These are phyloP conservation scores for Candida tropicalis DNA, from an alignment of 1,139 yeast genomes.

Conservation along the genomic window DNA sequence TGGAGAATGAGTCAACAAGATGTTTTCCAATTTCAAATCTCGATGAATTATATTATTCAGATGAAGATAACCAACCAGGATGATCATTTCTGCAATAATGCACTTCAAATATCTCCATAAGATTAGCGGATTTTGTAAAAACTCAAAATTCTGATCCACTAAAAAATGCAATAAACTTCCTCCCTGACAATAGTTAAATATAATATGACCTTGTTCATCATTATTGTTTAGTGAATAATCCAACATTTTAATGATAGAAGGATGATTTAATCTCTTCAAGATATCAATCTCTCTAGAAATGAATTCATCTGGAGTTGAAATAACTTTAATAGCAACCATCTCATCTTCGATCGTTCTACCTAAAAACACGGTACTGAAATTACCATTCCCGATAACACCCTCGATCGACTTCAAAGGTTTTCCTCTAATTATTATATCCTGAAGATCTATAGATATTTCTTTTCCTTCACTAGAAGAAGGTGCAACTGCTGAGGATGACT, in stretches of 20 bases:
- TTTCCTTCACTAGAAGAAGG: conserved; percentile 8
- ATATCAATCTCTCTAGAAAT: conserved; percentile 75
- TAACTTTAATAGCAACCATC: conserved; percentile 46
- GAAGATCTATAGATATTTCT: conserved; percentile 2
- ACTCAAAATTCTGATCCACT: conserved; percentile 24
- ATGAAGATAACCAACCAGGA: conserved; percentile 78
- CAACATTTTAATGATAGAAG: conserved; percentile 37
- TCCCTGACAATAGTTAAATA: conserved; percentile 79
- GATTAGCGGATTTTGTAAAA: conserved; percentile 21
- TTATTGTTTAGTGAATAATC: conserved; percentile 25
- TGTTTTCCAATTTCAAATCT: conserved; percentile 84
- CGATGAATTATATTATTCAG: conserved; percentile 71
- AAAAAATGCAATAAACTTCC: conserved; percentile 80
- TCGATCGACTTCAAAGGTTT: conserved; percentile 25
- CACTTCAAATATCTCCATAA: conserved; percentile 56
- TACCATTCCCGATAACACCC: conserved; percentile 55
- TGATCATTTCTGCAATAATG: conserved; percentile 66
- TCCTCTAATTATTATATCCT: conserved; percentile 5
- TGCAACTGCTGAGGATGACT: conserved; percentile 7
- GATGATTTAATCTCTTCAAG: conserved; percentile 52
- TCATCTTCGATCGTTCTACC: conserved; percentile 27
- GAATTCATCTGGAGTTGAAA: conserved; percentile 46
- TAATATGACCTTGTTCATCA: conserved; percentile 35
- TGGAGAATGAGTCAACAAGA: conserved; percentile 48
- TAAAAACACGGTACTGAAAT: conserved; percentile 58